Evolutionary conservation across 2,329 filamentous ascomycete genomes (phyloP).

Genomic region (Coccinonectria pachysandricola): DNA sequence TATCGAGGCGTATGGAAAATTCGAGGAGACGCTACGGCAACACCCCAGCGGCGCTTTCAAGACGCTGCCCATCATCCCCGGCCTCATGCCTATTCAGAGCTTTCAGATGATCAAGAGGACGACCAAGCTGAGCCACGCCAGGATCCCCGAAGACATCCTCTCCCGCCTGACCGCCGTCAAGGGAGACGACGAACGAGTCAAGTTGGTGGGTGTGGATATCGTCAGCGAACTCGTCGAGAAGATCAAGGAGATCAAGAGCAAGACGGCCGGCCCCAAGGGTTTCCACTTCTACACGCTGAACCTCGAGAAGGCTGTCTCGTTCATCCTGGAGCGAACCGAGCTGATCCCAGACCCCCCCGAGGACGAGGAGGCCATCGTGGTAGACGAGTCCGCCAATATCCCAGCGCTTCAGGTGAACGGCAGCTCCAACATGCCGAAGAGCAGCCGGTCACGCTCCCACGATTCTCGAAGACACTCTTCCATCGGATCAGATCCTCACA

Average conservation of each 20-base stretch:
- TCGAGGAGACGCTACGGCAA: constrained; percentile 65
- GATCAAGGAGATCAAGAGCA: constrained; percentile 55
- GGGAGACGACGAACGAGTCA: constrained; percentile 72
- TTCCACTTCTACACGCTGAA: constrained; percentile 99
- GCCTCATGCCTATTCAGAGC: constrained; percentile 94
- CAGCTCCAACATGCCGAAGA: constrained; percentile 20
- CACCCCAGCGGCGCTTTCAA: constrained; percentile 82
- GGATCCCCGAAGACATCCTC: constrained; percentile 62
- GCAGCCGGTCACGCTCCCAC: constrained; percentile 24
- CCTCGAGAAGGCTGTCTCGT: constrained; percentile 88
- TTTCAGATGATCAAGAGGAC: constrained; percentile 93
- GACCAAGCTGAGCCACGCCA: constrained; percentile 87
- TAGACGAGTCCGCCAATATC: constrained; percentile 26
- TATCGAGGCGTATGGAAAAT: constrained; percentile 67
- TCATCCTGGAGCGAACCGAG: constrained; percentile 77
- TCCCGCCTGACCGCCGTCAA: constrained; percentile 61
- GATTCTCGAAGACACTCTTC: constrained; percentile 58
- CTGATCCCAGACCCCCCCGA: constrained; percentile 60
- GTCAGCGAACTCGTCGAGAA: constrained; percentile 73
- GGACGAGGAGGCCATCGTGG: constrained; percentile 41
- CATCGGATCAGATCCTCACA: constrained; percentile 74
- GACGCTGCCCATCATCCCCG: constrained; percentile 81
- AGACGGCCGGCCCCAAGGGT: constrained; percentile 54
- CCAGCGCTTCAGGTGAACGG: constrained; percentile 39
- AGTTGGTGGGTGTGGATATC: constrained; percentile 70